Percentiles rank a stretch among this genome's conserved stretches.
Conservation (phyloP, 495 filamentous ascomycete genomes). For the Hypoxylon cercidicola region DNA sequence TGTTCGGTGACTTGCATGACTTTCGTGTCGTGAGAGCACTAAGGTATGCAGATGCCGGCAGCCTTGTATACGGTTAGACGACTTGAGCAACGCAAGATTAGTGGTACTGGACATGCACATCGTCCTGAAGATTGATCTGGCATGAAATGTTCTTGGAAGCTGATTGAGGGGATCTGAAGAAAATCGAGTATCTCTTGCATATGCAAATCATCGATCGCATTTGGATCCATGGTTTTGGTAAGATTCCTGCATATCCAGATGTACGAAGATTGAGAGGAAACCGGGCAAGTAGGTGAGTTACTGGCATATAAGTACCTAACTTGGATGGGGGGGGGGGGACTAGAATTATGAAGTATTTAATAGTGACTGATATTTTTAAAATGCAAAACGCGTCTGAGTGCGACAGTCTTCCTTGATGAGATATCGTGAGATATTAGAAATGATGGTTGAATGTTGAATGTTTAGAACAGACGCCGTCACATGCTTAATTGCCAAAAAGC, state of each 20-base stretch:
- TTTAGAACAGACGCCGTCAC: no score
- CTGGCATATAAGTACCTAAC: no score
- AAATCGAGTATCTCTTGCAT: constrained; percentile 8
- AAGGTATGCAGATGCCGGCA: constrained; percentile 14
- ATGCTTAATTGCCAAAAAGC: constrained; percentile 3
- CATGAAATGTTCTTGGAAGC: not conserved
- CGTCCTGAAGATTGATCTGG: constrained; percentile 4
- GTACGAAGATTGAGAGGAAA: not conserved
- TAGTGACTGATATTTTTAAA: no score
- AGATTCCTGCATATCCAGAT: not conserved
- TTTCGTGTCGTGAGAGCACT: not conserved
- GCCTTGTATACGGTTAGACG: constrained; percentile 12
- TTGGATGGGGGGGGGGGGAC: no score
- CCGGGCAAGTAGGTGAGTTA: not conserved
- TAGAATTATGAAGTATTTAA: no score
- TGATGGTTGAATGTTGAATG: no score
- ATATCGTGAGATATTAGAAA: no score
- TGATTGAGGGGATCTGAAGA: not conserved
- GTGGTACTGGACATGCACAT: constrained; percentile 11
- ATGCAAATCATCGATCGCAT: constrained; percentile 5
- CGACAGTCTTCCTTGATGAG: no score
- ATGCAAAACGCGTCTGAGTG: no score
- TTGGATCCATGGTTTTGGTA: constrained; percentile 3
- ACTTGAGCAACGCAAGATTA: not conserved
- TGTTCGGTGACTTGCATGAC: constrained; percentile 1